Evolutionary conservation across 2,329 filamentous ascomycete genomes (phyloP).

Genomic region (Penicillium decumbens): DNA sequence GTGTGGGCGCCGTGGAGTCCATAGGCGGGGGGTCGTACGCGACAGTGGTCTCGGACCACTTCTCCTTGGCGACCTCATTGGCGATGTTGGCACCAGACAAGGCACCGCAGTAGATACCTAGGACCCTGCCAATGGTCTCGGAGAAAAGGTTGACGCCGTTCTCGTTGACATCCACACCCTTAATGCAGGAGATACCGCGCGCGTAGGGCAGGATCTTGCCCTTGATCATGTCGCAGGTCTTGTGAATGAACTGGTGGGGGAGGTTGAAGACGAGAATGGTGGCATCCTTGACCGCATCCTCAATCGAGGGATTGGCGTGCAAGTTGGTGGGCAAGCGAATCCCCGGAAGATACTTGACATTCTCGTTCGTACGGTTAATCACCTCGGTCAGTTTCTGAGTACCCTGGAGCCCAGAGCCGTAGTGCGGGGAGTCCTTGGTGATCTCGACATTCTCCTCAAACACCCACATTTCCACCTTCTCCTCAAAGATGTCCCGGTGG

Average conservation of each 20-base stretch:
- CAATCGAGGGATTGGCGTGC: slow-evolving; percentile 43
- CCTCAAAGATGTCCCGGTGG: slow-evolving; percentile 75
- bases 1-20: slow-evolving; percentile 73
- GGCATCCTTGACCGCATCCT: slow-evolving; percentile 73
- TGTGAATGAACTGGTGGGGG: slow-evolving; percentile 83
- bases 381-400: slow-evolving; percentile 83
- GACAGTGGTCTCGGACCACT: slow-evolving; percentile 95
- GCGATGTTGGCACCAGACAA: slow-evolving; percentile 96
- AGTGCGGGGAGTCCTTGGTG: slow-evolving; percentile 66
- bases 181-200: slow-evolving; percentile 94
- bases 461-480: slow-evolving; percentile 97
- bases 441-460: slow-evolving; percentile 85
- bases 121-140: slow-evolving; percentile 83
- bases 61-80: slow-evolving; percentile 87
- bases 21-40: slow-evolving; percentile 89
- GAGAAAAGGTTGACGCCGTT: slow-evolving; percentile 85
- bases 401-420: slow-evolving; percentile 64
- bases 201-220: slow-evolving; percentile 90
- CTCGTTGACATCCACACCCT: slow-evolving; percentile 89
- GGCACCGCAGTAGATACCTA: slow-evolving; percentile 95
- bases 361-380: slow-evolving; percentile 92
- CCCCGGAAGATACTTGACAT: slow-evolving; percentile 94
- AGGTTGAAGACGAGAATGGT: slow-evolving; percentile 95
- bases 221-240: slow-evolving; percentile 75
- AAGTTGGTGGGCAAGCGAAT: slow-evolving; percentile 74